phyloP scores from a whole-genome alignment of 2,329 filamentous ascomycete genomes.

The Endothia cerciana region DNA sequence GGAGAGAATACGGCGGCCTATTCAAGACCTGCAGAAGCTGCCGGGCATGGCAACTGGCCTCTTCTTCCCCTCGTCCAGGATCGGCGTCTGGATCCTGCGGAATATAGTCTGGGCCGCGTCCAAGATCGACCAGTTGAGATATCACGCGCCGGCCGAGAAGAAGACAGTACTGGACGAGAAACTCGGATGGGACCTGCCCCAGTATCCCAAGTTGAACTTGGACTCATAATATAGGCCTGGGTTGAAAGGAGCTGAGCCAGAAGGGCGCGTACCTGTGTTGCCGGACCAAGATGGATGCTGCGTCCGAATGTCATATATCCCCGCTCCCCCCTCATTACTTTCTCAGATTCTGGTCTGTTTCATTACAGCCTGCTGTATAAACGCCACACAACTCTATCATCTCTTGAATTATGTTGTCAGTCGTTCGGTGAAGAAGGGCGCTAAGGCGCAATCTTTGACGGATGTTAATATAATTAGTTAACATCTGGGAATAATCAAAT shows the following conservation, averaged over 20 bases:
- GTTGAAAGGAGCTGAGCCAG: background rate
- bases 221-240: background rate
- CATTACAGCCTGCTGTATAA: no score
- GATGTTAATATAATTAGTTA: no score
- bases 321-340: background rate
- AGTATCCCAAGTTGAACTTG: background rate
- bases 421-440: no score
- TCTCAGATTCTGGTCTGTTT: no score
- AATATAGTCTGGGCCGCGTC: background rate
- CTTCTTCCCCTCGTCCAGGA: conserved; percentile 5
- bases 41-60: background rate
- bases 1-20: conserved; percentile 16
- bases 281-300: background rate
- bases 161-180: background rate
- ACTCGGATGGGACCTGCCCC: conserved; percentile 4
- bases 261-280: background rate
- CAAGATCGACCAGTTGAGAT: background rate
- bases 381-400: no score
- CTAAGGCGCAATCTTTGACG: no score
- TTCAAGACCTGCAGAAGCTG: background rate
- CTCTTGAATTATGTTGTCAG: no score
- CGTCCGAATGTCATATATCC: background rate
- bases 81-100: background rate
- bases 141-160: background rate
- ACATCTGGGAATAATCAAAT: background rate